phyloP scores from a whole-genome alignment of 805 yeast genomes.

The Schizosaccharomyces cryophilus region DNA sequence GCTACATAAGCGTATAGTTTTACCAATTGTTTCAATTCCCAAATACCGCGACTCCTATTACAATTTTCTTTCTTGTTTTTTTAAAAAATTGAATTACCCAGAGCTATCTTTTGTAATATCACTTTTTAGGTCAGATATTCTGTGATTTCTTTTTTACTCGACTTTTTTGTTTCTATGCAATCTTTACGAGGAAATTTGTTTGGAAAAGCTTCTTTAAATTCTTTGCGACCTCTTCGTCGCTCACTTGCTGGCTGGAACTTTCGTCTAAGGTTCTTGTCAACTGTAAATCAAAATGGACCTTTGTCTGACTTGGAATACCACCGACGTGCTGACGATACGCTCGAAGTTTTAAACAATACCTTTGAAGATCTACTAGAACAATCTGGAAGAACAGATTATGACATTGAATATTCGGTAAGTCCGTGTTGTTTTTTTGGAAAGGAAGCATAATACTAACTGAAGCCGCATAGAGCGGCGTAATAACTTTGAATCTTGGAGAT shows the following conservation, averaged over 20 bases:
- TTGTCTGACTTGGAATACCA: slow-evolving; percentile 5
- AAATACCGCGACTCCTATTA: too few relatives aligned
- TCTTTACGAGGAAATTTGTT: background rate
- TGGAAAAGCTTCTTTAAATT: background rate
- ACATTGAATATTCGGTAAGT: slow-evolving; percentile 40
- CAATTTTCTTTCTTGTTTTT: too few relatives aligned
- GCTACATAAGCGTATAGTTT: too few relatives aligned
- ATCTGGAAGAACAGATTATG: slow-evolving; percentile 20
- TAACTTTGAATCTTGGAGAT: slow-evolving; percentile 45
- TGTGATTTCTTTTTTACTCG: too few relatives aligned
- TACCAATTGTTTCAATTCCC: too few relatives aligned
- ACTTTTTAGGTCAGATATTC: too few relatives aligned
- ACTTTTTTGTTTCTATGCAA: background rate
- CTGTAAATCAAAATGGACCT: background rate
- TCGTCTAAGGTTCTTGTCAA: background rate
- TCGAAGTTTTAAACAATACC: slow-evolving; percentile 8
- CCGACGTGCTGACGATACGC: slow-evolving; percentile 6
- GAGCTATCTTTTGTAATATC: too few relatives aligned
- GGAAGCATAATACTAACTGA: background rate
- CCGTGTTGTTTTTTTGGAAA: background rate
- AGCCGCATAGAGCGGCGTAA: slow-evolving; percentile 50
- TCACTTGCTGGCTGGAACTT: background rate
- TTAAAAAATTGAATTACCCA: too few relatives aligned
- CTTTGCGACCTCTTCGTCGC: background rate
- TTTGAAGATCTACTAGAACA: slow-evolving; percentile 9